phyloP scores from a whole-genome alignment of 129 eudicot genomes.

The Helianthus annuus region DNA sequence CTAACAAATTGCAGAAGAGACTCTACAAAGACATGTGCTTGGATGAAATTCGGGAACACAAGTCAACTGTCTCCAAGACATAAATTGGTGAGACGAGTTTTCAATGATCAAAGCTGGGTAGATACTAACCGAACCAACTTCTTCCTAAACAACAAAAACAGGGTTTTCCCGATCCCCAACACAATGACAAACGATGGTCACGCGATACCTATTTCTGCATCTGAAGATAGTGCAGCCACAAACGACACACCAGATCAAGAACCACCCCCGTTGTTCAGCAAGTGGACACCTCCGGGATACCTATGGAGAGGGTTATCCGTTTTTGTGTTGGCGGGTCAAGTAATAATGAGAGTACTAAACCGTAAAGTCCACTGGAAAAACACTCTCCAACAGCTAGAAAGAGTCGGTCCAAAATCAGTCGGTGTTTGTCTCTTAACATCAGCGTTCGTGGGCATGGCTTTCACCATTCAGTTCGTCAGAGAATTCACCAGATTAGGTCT shows the following conservation, averaged over 20 bases:
- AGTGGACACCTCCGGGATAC: constrained; percentile 85
- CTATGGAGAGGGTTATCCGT: constrained; percentile 83
- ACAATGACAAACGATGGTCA: constrained; percentile 50
- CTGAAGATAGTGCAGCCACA: constrained; percentile 45
- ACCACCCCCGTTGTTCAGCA: constrained; percentile 45
- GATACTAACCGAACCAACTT: constrained; percentile 24
- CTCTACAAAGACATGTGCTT: constrained; percentile 24
- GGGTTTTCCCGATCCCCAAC: constrained; percentile 33
- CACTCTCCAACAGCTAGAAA: constrained; percentile 92
- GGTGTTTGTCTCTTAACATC: constrained; percentile 91
- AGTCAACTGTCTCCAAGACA: constrained; percentile 34
- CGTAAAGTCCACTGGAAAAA: constrained; percentile 94
- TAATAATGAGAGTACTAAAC: constrained; percentile 53
- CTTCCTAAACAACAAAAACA: constrained; percentile 25
- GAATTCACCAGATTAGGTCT: constrained; percentile 91
- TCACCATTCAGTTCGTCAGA: constrained; percentile 85
- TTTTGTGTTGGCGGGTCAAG: constrained; percentile 80
- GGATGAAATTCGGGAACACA: constrained; percentile 28
- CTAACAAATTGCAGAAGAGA: constrained; percentile 48
- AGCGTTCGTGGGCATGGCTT: constrained; percentile 96
- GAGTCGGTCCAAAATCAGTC: constrained; percentile 95
- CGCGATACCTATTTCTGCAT: constrained; percentile 30
- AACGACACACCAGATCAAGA: constrained; percentile 32
- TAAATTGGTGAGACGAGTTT: constrained; percentile 19
- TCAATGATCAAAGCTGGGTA: constrained; percentile 23